A percentile compares a stretch with the other conserved stretches of the same genome.
phyloP scores from a whole-genome alignment of 352 stramenopile species.

The Discostella stelligera region DNA sequence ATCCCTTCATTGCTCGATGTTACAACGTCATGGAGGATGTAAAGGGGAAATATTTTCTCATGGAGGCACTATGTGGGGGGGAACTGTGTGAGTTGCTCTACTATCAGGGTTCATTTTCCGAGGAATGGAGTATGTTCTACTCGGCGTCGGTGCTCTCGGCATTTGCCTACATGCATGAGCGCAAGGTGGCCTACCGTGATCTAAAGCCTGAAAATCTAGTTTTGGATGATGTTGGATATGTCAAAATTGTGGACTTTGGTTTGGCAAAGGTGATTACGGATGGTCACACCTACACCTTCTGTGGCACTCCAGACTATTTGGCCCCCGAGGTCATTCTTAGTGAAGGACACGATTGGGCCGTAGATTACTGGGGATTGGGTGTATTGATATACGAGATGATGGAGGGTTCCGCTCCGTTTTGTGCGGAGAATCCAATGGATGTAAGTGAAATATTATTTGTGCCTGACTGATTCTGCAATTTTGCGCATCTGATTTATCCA shows the following conservation, averaged over 20 bases:
- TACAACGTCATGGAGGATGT: conserved; percentile 89
- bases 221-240: conserved; percentile 87
- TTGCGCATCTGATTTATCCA: background rate
- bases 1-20: conserved; percentile 90
- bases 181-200: conserved; percentile 91
- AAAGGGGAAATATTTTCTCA: conserved; percentile 91
- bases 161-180: conserved; percentile 78
- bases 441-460: conserved; percentile 90
- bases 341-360: conserved; percentile 90
- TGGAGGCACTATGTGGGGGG: conserved; percentile 90
- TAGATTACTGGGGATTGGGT: conserved; percentile 84
- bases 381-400: conserved; percentile 71
- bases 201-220: conserved; percentile 94
- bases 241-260: conserved; percentile 88
- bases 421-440: conserved; percentile 88
- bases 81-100: conserved; percentile 91
- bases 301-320: conserved; percentile 92
- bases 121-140: conserved; percentile 75
- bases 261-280: conserved; percentile 83
- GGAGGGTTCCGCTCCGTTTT: conserved; percentile 82
- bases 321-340: conserved; percentile 94
- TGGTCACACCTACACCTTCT: conserved; percentile 90
- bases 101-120: conserved; percentile 74
- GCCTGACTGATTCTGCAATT: background rate
- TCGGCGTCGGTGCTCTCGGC: conserved; percentile 71